Evolutionary conservation across 1,284 basidiomycete genomes (phyloP).

Genomic region (Clitocybe nebularis): DNA sequence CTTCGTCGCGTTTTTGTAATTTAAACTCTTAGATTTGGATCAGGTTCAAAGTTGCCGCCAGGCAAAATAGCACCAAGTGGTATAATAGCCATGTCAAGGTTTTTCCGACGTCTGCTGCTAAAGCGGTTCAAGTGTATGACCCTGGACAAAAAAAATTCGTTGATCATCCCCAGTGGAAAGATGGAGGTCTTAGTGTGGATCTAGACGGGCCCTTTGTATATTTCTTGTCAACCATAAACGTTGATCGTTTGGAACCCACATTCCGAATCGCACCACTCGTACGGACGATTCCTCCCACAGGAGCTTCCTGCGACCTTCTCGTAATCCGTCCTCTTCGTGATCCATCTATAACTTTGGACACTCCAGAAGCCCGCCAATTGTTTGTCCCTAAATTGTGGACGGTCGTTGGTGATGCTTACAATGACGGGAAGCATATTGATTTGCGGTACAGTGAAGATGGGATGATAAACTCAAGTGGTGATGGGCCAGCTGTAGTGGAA

Average conservation of each 20-base stretch:
- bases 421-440: constrained; percentile 66
- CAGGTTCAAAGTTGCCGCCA: constrained; percentile 72
- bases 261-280: constrained; percentile 74
- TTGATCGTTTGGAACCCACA: constrained; percentile 77
- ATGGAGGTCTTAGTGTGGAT: constrained; percentile 34
- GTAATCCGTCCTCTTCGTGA: constrained; percentile 80
- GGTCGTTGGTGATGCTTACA: constrained; percentile 66
- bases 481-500: constrained; percentile 67
- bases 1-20: constrained; percentile 3
- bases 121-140: constrained; percentile 61
- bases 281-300: constrained; percentile 33
- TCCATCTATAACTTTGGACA: constrained; percentile 42
- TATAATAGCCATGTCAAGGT: constrained; percentile 62
- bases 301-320: constrained; percentile 68
- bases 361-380: constrained; percentile 32
- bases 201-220: constrained; percentile 84
- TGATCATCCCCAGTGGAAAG: constrained; percentile 32
- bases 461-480: constrained; percentile 34
- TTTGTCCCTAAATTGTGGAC: constrained; percentile 48
- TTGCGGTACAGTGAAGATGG: constrained; percentile 55
- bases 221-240: constrained; percentile 77
- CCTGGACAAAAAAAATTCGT: constrained; percentile 45
- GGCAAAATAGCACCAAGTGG: constrained; percentile 72
- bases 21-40: background rate
- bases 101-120: constrained; percentile 34